A percentile compares a stretch with the other conserved stretches of the same genome.
These are phyloP conservation scores for Euptelea pleiosperma DNA, from an alignment of 164 flowering plant species.

Conservation along the genomic window DNA sequence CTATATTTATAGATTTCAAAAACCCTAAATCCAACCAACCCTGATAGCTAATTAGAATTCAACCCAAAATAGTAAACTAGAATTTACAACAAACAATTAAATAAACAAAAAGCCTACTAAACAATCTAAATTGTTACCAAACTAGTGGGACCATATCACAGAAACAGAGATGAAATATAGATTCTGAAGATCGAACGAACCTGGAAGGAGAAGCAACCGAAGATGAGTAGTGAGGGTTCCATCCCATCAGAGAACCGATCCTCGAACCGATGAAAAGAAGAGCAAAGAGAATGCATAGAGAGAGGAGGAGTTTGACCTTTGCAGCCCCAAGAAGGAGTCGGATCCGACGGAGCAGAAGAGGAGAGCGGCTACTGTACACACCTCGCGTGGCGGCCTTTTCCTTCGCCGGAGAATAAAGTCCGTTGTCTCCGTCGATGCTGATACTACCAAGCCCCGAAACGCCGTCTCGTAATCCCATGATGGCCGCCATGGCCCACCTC, in stretches of 20 bases:
- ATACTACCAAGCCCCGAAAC: conserved; percentile 1
- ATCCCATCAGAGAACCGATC: conserved; percentile 35
- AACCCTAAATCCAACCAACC: too few relatives aligned
- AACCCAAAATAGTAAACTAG: too few relatives aligned
- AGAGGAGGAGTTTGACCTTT: conserved; percentile 27
- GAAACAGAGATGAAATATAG: too few relatives aligned
- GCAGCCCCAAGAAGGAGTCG: conserved; percentile 17
- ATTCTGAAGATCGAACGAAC: conserved; percentile 3
- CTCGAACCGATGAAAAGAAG: conserved; percentile 23
- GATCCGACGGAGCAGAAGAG: conserved; percentile 27
- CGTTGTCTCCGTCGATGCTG: conserved; percentile 12
- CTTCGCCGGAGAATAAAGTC: conserved; percentile 47
- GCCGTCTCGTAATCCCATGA: conserved; percentile 32
- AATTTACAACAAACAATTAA: neutral
- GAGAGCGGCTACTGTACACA: conserved; percentile 27
- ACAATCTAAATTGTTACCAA: too few relatives aligned
- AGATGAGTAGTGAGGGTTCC: conserved; percentile 31
- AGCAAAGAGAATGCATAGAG: conserved; percentile 17
- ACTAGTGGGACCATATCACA: too few relatives aligned
- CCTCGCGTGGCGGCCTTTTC: conserved; percentile 46
- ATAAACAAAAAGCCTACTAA: neutral
- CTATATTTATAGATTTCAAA: too few relatives aligned
- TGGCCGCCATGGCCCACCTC: conserved; percentile 25
- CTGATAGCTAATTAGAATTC: neutral
- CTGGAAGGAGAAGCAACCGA: conserved; percentile 30